phyloP scores from a whole-genome alignment of 345 rosid species.

The Theobroma cacao region DNA sequence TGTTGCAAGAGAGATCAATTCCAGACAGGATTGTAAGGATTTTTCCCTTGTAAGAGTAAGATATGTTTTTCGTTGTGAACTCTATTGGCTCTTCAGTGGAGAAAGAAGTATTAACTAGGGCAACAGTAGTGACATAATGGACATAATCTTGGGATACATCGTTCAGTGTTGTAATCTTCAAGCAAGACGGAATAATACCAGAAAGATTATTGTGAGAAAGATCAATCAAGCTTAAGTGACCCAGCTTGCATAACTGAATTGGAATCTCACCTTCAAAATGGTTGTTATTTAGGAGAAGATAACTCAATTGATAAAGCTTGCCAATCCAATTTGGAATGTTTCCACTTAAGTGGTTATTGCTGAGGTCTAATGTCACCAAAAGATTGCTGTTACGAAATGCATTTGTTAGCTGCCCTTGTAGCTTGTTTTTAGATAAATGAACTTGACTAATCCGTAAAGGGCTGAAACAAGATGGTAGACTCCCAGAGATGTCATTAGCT shows the following conservation, averaged over 20 bases:
- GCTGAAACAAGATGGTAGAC: conserved; percentile 1
- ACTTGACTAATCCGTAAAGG: background rate
- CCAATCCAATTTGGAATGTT: conserved; percentile 11
- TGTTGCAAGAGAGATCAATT: conserved; percentile 30
- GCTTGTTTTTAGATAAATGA: background rate
- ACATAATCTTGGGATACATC: background rate
- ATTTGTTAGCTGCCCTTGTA: background rate
- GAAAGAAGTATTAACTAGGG: background rate
- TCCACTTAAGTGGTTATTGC: background rate
- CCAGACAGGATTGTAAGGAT: conserved; percentile 5
- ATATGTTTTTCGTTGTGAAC: conserved; percentile 18
- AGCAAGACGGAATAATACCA: conserved; percentile 9
- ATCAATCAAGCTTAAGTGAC: conserved; percentile 17
- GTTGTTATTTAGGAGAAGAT: conserved; percentile 21
- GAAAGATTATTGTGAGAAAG: conserved; percentile 22
- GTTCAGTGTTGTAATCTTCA: background rate
- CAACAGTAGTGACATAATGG: too few relatives aligned
- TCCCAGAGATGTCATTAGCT: conserved; percentile 1
- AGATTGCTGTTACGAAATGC: background rate
- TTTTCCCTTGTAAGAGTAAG: conserved; percentile 9
- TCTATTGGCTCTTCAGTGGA: background rate
- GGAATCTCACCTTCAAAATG: conserved; percentile 21
- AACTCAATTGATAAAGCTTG: background rate
- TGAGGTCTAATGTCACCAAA: conserved; percentile 6
- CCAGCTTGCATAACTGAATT: conserved; percentile 14